A percentile compares a stretch with the other conserved stretches of the same genome.
phyloP scores from a whole-genome alignment of 345 rosid species.

The Eucalyptus camaldulensis region DNA sequence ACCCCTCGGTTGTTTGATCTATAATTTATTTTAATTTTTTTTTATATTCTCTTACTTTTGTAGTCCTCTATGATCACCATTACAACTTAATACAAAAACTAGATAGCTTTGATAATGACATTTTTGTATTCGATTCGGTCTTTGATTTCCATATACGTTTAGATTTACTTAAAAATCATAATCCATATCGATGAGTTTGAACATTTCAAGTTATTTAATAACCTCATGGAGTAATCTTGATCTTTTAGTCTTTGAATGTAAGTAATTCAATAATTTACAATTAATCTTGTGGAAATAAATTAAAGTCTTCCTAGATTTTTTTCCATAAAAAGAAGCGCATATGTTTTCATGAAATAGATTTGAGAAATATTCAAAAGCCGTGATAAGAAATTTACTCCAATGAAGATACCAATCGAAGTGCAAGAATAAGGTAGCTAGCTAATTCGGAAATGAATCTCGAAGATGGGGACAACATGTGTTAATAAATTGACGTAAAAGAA shows the following conservation, averaged over 20 bases:
- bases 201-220: neutral
- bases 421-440: neutral
- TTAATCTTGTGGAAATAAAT: neutral
- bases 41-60: neutral
- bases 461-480: neutral
- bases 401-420: neutral
- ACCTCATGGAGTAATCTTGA: neutral
- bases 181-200: neutral
- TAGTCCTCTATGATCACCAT: neutral
- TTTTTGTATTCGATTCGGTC: neutral
- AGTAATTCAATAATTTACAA: neutral
- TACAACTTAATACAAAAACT: neutral
- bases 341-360: neutral
- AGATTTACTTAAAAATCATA: neutral
- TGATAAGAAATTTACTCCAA: neutral
- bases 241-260: neutral
- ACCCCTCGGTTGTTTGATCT: neutral
- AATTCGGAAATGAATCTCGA: neutral
- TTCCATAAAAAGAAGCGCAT: neutral
- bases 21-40: neutral
- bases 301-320: neutral
- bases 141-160: neutral
- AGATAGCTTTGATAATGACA: neutral
- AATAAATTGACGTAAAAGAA: neutral
- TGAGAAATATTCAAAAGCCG: neutral